These are phyloP conservation scores for Hansfordia pulvinata DNA, from an alignment of 2,329 filamentous ascomycete species.

Conservation along the genomic window DNA sequence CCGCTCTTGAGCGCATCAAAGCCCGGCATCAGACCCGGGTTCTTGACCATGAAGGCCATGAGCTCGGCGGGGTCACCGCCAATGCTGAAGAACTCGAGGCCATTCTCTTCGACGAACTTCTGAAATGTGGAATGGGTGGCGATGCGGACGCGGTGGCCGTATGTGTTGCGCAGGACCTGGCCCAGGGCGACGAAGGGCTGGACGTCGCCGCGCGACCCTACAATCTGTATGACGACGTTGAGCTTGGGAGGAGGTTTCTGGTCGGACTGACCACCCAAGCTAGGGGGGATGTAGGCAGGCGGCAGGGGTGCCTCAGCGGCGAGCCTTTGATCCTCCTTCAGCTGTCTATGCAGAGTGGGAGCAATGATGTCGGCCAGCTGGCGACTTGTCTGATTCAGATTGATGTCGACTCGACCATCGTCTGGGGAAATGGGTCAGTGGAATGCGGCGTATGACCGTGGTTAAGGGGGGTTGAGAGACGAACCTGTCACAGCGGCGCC, in stretches of 20 bases:
- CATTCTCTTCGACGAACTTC: constrained; percentile 35
- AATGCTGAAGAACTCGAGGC: constrained; percentile 42
- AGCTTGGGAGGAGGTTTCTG: constrained; percentile 21
- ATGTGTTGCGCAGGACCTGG: constrained; percentile 27
- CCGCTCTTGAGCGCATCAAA: constrained; percentile 53
- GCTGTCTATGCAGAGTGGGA: constrained; percentile 45
- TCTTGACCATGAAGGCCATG: constrained; percentile 59
- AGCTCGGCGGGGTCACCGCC: constrained; percentile 39
- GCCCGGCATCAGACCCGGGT: constrained; percentile 60
- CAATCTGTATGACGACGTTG: constrained; percentile 42
- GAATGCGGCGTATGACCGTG: no score
- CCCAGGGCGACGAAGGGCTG: constrained; percentile 47
- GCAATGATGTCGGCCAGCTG: constrained; percentile 54
- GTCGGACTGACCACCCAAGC: constrained; percentile 49
- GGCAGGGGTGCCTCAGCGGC: constrained; percentile 31
- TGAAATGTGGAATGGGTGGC: constrained; percentile 42
- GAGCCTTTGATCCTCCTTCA: constrained; percentile 29
- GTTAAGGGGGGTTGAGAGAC: no score
- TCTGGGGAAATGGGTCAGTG: constrained; percentile 24
- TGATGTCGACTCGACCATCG: constrained; percentile 69
- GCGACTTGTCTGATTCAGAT: constrained; percentile 57
- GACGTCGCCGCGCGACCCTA: constrained; percentile 37
- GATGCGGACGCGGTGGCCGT: constrained; percentile 40
- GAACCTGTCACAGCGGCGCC: constrained; percentile 43
- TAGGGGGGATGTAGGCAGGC: constrained; percentile 60